phyloP scores from a whole-genome alignment of 208 protist species.

The Wallacemonas sp. region DNA sequence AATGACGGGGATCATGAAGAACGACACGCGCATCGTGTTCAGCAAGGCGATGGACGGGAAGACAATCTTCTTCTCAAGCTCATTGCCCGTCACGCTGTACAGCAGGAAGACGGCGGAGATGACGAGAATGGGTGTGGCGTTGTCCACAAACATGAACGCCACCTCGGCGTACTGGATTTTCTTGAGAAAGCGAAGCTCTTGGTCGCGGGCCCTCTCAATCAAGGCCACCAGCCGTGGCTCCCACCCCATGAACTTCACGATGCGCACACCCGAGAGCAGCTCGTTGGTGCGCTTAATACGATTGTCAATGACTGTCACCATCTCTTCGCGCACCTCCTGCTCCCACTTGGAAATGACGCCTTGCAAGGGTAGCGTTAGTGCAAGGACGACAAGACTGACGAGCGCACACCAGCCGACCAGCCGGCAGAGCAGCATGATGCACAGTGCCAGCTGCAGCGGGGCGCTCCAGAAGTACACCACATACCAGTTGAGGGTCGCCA shows the following conservation, averaged over 20 bases:
- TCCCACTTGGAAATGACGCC: constrained; percentile 33
- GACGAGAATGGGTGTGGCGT: constrained; percentile 60
- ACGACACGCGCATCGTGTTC: constrained; percentile 86
- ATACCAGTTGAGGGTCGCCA: constrained; percentile 59
- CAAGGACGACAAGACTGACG: constrained; percentile 45
- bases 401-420: constrained; percentile 65
- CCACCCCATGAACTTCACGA: constrained; percentile 93
- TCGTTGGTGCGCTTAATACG: constrained; percentile 87
- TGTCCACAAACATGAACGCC: constrained; percentile 51
- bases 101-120: constrained; percentile 52
- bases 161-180: constrained; percentile 34
- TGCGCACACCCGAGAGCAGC: constrained; percentile 82
- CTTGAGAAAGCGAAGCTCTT: constrained; percentile 51
- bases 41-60: constrained; percentile 91
- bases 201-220: constrained; percentile 38
- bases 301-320: constrained; percentile 63
- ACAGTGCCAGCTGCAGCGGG: constrained; percentile 57
- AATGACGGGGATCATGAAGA: constrained; percentile 85
- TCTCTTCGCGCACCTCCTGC: constrained; percentile 19
- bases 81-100: constrained; percentile 46
- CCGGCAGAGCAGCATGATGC: constrained; percentile 35
- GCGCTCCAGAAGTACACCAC: constrained; percentile 77
- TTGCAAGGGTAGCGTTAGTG: constrained; percentile 69
- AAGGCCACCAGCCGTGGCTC: constrained; percentile 51
- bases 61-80: constrained; percentile 73